Percentiles rank a stretch among this genome's conserved stretches.
Conservation (phyloP, 2,329 filamentous ascomycete genomes). For the Aureobasidium sp. region DNA sequence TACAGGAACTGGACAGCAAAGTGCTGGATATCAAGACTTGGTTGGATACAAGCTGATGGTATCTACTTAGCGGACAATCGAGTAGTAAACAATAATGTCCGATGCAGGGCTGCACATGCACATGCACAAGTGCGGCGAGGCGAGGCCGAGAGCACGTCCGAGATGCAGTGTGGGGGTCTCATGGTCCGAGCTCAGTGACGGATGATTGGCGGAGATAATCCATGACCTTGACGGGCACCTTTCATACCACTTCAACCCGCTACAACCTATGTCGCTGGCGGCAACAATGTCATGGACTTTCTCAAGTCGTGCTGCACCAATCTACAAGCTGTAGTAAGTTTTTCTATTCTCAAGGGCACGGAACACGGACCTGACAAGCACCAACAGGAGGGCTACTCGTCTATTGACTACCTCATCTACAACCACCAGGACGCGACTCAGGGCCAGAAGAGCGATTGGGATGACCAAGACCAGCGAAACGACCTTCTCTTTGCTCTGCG, state of each 20-base stretch:
- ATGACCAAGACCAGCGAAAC: neutral
- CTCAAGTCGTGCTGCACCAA: constrained; percentile 30
- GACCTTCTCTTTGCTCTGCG: neutral
- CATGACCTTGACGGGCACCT: neutral
- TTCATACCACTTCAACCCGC: too few species aligned
- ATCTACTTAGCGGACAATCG: neutral
- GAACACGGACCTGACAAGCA: neutral
- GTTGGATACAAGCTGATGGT: neutral
- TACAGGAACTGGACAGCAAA: neutral
- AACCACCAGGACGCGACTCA: neutral
- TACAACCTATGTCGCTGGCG: neutral
- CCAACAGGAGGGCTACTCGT: constrained; percentile 11
- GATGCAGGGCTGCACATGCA: neutral
- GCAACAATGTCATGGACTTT: constrained; percentile 27
- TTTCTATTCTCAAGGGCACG: neutral
- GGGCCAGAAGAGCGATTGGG: neutral
- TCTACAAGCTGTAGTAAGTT: constrained; percentile 22
- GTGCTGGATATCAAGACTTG: neutral
- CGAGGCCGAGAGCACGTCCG: neutral
- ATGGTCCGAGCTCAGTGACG: neutral
- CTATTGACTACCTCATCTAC: constrained; percentile 16
- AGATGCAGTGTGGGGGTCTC: neutral
- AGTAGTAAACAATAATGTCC: neutral
- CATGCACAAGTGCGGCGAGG: neutral
- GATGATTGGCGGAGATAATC: constrained; percentile 8